These are phyloP conservation scores for Dichomitus squalens DNA, from an alignment of 1,284 basidiomycete species.

Conservation along the genomic window DNA sequence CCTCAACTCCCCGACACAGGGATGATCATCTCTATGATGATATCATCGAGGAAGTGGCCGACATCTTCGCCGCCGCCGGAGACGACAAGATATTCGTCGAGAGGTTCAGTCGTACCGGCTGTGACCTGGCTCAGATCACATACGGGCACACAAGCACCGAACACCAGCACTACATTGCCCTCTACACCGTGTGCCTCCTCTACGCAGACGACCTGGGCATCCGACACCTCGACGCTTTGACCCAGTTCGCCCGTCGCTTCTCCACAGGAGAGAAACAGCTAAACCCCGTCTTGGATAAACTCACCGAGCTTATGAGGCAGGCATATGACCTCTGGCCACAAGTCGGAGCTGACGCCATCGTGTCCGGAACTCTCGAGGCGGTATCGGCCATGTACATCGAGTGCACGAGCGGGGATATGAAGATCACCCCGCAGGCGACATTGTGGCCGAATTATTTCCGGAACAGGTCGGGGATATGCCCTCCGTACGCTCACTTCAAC, in stretches of 20 bases:
- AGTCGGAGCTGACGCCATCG: constrained; percentile 18
- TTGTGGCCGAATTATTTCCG: constrained; percentile 19
- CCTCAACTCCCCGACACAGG: too few species aligned
- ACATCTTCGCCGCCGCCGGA: neutral
- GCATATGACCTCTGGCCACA: constrained; percentile 13
- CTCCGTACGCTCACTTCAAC: constrained; percentile 20
- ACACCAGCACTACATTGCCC: constrained; percentile 8
- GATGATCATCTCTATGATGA: neutral
- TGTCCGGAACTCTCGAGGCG: constrained; percentile 17
- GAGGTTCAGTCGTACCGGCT: constrained; percentile 2
- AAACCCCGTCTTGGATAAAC: constrained; percentile 5
- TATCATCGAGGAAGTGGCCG: neutral
- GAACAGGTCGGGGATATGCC: constrained; percentile 12
- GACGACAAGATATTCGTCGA: neutral
- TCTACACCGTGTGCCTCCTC: constrained; percentile 9
- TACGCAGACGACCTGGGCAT: constrained; percentile 9
- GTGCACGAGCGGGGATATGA: constrained; percentile 11
- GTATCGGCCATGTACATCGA: constrained; percentile 19
- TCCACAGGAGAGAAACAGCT: neutral
- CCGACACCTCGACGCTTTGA: neutral
- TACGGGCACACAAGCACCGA: constrained; percentile 5
- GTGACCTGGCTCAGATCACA: constrained; percentile 4
- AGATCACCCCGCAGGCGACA: constrained; percentile 12
- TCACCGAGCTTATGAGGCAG: constrained; percentile 2
- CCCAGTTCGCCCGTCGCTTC: constrained; percentile 13